Conservation (phyloP, 768 basidiomycete species). For the Psilocybe subaeruginosa region DNA sequence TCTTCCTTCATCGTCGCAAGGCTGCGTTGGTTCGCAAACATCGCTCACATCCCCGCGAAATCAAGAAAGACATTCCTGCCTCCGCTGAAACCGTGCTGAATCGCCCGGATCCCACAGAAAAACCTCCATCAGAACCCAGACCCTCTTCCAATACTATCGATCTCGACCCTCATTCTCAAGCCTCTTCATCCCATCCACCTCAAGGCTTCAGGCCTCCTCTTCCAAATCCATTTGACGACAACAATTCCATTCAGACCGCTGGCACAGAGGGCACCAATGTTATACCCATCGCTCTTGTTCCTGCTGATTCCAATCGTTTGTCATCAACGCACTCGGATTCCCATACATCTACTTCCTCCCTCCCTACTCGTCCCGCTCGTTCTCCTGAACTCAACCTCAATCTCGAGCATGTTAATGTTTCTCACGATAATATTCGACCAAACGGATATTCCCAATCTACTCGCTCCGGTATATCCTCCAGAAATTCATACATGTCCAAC, state of each 20-base stretch:
- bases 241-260: slow-evolving; percentile 82
- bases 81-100: slow-evolving; percentile 78
- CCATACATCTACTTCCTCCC: slow-evolving; percentile 40
- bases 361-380: slow-evolving; percentile 58
- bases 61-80: slow-evolving; percentile 67
- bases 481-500: slow-evolving; percentile 74
- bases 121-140: slow-evolving; percentile 43
- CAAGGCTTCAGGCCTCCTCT: slow-evolving; percentile 36
- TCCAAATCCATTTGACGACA: slow-evolving; percentile 78
- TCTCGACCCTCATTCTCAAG: slow-evolving; percentile 56
- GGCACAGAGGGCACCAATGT: slow-evolving; percentile 82
- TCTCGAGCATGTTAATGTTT: slow-evolving; percentile 64
- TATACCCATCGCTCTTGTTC: slow-evolving; percentile 82
- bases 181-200: slow-evolving; percentile 32
- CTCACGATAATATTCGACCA: slow-evolving; percentile 51
- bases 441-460: slow-evolving; percentile 49
- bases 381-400: slow-evolving; percentile 65
- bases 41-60: slow-evolving; percentile 35
- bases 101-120: slow-evolving; percentile 82
- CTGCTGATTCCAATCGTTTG: slow-evolving; percentile 51
- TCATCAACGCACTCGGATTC: slow-evolving; percentile 31
- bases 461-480: slow-evolving; percentile 55
- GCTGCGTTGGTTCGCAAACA: slow-evolving; percentile 46
- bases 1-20: slow-evolving; percentile 70
- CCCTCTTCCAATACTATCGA: slow-evolving; percentile 55